Evolutionary conservation across 2,329 filamentous ascomycete species (phyloP).

Genomic region (Penicillium sclerotigenum): DNA sequence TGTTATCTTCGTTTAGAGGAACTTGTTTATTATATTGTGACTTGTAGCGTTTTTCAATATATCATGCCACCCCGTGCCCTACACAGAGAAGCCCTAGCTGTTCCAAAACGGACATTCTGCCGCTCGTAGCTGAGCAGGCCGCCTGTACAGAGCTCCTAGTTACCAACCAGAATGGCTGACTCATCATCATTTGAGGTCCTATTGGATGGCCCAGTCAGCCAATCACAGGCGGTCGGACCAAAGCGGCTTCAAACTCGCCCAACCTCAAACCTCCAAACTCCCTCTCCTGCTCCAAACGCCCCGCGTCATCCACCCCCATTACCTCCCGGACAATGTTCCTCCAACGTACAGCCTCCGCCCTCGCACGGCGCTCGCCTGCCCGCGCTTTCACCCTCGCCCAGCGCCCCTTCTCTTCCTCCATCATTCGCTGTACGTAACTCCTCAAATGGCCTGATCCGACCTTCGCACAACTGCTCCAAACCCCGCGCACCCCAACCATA

Average conservation of each 20-base stretch:
- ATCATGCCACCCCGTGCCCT: constrained; percentile 10
- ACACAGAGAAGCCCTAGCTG: constrained; percentile 17
- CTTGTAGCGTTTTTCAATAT: background rate
- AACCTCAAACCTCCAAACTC: constrained; percentile 37
- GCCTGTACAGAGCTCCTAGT: constrained; percentile 2
- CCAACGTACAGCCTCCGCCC: constrained; percentile 46
- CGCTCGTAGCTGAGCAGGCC: constrained; percentile 4
- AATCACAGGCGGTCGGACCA: constrained; percentile 31
- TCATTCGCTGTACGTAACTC: constrained; percentile 46
- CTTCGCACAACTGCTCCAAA: constrained; percentile 22
- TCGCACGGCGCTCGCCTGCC: constrained; percentile 46
- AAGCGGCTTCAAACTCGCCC: constrained; percentile 40
- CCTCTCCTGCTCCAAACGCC: constrained; percentile 28
- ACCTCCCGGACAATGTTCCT: constrained; percentile 45
- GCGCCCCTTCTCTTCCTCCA: constrained; percentile 46
- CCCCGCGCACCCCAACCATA: constrained; percentile 15
- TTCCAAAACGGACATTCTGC: constrained; percentile 13
- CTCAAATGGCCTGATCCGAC: constrained; percentile 25
- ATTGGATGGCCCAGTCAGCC: constrained; percentile 13
- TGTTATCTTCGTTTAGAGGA: background rate
- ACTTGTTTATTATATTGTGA: background rate
- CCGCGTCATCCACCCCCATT: constrained; percentile 21
- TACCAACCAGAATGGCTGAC: constrained; percentile 18
- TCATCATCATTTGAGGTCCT: constrained; percentile 8
- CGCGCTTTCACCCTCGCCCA: constrained; percentile 38